Evolutionary conservation across 129 eudicot species (phyloP).

Genomic region (Smallanthus sonchifolius): DNA sequence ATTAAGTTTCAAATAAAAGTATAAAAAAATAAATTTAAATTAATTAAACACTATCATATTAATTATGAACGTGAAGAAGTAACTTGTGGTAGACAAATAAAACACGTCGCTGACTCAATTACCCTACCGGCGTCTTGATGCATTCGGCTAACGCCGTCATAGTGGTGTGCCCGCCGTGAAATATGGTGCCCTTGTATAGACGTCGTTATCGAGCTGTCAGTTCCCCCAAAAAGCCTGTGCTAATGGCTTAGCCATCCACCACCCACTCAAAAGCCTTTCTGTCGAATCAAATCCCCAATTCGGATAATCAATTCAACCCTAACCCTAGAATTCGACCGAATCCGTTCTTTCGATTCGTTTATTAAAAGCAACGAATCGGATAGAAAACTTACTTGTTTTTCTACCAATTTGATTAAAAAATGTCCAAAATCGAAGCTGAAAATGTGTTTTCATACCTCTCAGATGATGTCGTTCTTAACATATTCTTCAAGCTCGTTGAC

Average conservation of each 20-base stretch:
- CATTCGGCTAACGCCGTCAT: conserved; percentile 15
- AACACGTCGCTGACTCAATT: background rate
- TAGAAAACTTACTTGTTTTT: background rate
- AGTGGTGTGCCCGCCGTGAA: background rate
- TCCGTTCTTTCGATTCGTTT: background rate
- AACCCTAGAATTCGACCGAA: conserved; percentile 1
- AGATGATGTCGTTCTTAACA: conserved; percentile 66
- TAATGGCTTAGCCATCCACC: background rate
- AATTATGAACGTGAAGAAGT: too few relatives aligned
- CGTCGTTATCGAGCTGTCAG: conserved; percentile 21
- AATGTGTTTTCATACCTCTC: conserved; percentile 51
- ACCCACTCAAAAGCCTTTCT: background rate
- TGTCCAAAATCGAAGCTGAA: conserved; percentile 21
- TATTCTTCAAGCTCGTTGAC: conserved; percentile 61
- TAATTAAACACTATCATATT: too few relatives aligned
- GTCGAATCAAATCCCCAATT: conserved; percentile 22
- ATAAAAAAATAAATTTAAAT: too few relatives aligned
- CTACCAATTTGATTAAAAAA: background rate
- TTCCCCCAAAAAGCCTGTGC: conserved; percentile 8
- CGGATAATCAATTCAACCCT: conserved; percentile 3
- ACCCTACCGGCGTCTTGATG: background rate
- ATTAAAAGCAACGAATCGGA: background rate
- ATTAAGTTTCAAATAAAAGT: too few relatives aligned
- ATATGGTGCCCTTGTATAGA: background rate
- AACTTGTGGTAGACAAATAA: background rate